These are phyloP conservation scores for Cyberlindnera subsufficiens DNA, from an alignment of 805 yeast genomes.

Conservation along the genomic window DNA sequence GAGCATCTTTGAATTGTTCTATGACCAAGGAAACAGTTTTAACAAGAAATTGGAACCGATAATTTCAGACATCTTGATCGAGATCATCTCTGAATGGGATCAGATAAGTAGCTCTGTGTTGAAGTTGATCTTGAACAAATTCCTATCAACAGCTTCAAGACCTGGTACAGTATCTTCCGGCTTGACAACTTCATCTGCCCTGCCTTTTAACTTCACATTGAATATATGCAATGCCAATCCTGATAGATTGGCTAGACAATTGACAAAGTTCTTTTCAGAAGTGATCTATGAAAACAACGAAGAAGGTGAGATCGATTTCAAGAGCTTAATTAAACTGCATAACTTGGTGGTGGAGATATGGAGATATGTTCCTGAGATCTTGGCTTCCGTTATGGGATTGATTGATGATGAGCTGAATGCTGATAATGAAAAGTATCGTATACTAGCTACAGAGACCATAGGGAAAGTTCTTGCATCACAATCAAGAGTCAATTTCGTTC, in stretches of 20 bases:
- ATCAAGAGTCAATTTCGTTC: conserved; percentile 51
- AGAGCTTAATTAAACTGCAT: conserved; percentile 57
- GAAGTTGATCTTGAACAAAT: conserved; percentile 59
- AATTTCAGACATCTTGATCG: conserved; percentile 67
- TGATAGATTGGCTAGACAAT: conserved; percentile 68
- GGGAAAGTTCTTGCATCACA: conserved; percentile 53
- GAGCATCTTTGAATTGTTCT: conserved; percentile 55
- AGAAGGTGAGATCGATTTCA: conserved; percentile 21
- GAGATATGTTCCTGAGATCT: conserved; percentile 70
- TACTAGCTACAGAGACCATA: conserved; percentile 66
- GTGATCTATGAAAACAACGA: conserved; percentile 45
- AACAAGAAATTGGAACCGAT: conserved; percentile 52
- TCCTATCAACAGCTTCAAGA: conserved; percentile 30
- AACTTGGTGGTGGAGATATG: conserved; percentile 60
- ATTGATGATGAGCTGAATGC: conserved; percentile 77
- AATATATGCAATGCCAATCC: conserved; percentile 63
- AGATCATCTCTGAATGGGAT: conserved; percentile 66
- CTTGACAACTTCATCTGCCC: conserved; percentile 21
- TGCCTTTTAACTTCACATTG: conserved; percentile 61
- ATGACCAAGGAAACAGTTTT: conserved; percentile 43
- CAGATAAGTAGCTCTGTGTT: conserved; percentile 55
- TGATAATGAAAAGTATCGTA: conserved; percentile 54
- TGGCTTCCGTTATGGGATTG: conserved; percentile 70
- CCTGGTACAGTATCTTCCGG: conserved; percentile 13
- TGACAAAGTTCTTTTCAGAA: conserved; percentile 79